These are phyloP conservation scores for Penicillium alfredii DNA, from an alignment of 495 filamentous ascomycete species.

Conservation along the genomic window DNA sequence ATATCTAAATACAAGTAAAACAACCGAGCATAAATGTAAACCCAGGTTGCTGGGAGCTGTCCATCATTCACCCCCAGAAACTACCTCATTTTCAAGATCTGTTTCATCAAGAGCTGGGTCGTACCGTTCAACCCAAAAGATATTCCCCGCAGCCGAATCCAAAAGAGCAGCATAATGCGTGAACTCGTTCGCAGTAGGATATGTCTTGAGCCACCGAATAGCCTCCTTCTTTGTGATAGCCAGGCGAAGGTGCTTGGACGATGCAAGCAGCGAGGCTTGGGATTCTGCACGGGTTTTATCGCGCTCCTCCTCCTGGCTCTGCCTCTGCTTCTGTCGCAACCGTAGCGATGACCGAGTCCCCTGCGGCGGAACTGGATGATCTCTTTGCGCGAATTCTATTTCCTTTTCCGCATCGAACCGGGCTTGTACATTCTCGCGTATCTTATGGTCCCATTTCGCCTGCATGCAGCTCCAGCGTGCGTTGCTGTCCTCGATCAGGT, in stretches of 20 bases:
- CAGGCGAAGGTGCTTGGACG: slow-evolving; percentile 3
- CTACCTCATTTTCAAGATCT: no score
- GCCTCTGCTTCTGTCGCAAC: slow-evolving; percentile 7
- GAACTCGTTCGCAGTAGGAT: slow-evolving; percentile 46
- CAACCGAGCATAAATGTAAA: no score
- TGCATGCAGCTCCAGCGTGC: slow-evolving; percentile 34
- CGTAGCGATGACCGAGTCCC: slow-evolving; percentile 6
- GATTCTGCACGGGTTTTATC: no score
- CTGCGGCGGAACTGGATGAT: no score
- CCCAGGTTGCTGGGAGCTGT: no score
- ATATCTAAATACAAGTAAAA: no score
- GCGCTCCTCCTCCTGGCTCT: slow-evolving; percentile 6
- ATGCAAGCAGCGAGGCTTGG: background rate
- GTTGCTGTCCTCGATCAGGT: slow-evolving; percentile 37
- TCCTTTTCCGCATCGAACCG: no score
- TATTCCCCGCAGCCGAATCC: slow-evolving; percentile 40
- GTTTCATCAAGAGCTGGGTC: no score
- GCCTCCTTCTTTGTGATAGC: slow-evolving; percentile 26
- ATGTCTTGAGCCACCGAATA: slow-evolving; percentile 39
- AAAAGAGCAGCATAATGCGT: slow-evolving; percentile 50
- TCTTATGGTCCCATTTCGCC: slow-evolving; percentile 32
- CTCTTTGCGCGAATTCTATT: no score
- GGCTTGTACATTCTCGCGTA: slow-evolving; percentile 10
- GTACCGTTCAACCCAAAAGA: slow-evolving; percentile 40
- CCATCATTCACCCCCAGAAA: no score